phyloP scores from a whole-genome alignment of 805 yeast species.

The Suhomyces vadensis region DNA sequence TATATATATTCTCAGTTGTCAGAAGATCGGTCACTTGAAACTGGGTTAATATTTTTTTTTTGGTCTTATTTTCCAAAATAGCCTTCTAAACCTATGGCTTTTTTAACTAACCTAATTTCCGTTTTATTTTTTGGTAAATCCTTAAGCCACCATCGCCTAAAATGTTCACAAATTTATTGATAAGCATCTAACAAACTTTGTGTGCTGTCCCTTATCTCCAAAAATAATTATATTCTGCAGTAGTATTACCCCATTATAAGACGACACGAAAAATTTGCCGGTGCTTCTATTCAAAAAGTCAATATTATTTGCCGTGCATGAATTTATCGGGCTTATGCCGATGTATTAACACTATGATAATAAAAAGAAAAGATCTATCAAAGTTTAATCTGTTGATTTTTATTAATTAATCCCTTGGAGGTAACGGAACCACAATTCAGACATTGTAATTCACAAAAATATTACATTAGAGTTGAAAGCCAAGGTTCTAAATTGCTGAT shows the following conservation, averaged over 20 bases:
- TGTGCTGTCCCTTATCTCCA: not conserved
- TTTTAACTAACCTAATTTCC: not conserved
- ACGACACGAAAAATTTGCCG: too few relatives aligned
- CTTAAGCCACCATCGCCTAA: not conserved
- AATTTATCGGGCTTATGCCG: too few relatives aligned
- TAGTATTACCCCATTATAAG: too few relatives aligned
- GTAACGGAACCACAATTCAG: too few relatives aligned
- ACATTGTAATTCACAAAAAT: too few relatives aligned
- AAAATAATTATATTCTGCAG: too few relatives aligned
- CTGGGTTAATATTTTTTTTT: not conserved
- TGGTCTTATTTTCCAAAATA: not conserved
- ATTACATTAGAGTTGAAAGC: too few relatives aligned
- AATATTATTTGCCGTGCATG: too few relatives aligned
- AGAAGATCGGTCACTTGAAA: not conserved
- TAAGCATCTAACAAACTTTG: not conserved
- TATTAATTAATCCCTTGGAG: too few relatives aligned
- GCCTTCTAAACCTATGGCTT: conserved; percentile 1
- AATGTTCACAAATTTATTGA: not conserved
- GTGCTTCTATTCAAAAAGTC: too few relatives aligned
- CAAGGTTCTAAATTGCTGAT: too few relatives aligned
- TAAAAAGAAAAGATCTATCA: not conserved
- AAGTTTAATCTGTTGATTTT: not conserved
- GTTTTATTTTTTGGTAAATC: not conserved
- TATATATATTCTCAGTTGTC: not conserved
- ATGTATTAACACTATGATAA: too few relatives aligned